Evolutionary conservation across 148 eudicot genomes (phyloP), one percentile per base, ranked within the genome.

Genomic region (Persicaria maculosa): DNA sequence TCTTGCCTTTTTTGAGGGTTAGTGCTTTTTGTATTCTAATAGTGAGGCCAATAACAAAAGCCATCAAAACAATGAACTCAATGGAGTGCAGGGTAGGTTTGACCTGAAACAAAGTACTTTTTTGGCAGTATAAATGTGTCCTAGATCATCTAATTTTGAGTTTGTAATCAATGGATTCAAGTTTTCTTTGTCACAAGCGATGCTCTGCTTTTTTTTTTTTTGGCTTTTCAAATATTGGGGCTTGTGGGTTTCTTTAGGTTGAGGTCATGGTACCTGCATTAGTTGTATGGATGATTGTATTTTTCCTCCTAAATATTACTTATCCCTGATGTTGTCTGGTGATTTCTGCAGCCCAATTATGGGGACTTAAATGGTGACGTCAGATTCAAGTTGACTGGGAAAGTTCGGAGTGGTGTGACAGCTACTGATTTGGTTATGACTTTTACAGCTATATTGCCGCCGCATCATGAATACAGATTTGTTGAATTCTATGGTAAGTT

Each of bases 341-440:
- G 81, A 53, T 78, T 61, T 68, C 14, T 40, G 68, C 90, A 94
- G 98, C 97, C 98, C 76, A 94, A 92, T 89, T 92, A 96, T 88
- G 92, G 92, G 98, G 98, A 92, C 77, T 79, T 94, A 75, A 97
- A 97, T 71, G 99, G 99, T 77, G 96, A 90, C 73, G 99, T 92
- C 77, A 93, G 97, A 68, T 92, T 95, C 74, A 90, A 87, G 86
- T 69, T 92, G 85, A 78, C 84, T 64, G 98, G 98, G 48, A 89
- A 91, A 77, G 77, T 90, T 81, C 77, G 69, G 1, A 83, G 91
- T 81, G 98, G 98, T 77, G 98, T 94, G 67, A 94, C 98, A 58
- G 97, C 98, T 61, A 94, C 98, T 53, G 98, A 94, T 78, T 86
- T 94, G 89, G 98, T 94, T 75, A 73, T 94, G 80, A 94, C 98